These are phyloP conservation scores for Phlegmacium glaucopus DNA, from an alignment of 768 basidiomycete species.

Conservation along the genomic window DNA sequence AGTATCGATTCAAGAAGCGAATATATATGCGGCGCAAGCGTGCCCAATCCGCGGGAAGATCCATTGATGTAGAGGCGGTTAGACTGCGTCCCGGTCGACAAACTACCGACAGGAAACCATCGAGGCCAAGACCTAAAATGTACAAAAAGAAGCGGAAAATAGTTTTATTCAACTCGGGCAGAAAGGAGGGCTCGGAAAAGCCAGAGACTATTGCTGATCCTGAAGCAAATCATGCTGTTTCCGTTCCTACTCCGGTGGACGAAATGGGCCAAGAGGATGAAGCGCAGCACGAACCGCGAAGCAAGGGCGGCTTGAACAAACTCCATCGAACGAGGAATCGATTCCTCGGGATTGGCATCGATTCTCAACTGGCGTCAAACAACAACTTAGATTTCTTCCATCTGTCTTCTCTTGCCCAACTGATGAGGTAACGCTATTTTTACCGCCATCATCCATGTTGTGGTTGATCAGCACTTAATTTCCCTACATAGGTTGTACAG, in stretches of 20 bases:
- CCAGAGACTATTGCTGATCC: background rate
- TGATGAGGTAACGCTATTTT: conserved; percentile 34
- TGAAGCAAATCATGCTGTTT: background rate
- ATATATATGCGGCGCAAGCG: conserved; percentile 73
- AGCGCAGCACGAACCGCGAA: conserved; percentile 5
- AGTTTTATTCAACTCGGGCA: background rate
- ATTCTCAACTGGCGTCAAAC: conserved; percentile 36
- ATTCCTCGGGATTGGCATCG: conserved; percentile 43
- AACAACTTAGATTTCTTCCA: conserved; percentile 50
- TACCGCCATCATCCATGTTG: background rate
- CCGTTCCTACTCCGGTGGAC: background rate
- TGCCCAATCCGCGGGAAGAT: conserved; percentile 41
- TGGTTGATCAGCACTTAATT: background rate
- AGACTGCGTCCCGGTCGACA: conserved; percentile 38
- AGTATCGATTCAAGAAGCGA: conserved; percentile 57
- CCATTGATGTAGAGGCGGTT: conserved; percentile 21
- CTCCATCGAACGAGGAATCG: conserved; percentile 39
- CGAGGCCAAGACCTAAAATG: conserved; percentile 18
- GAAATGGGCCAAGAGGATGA: conserved; percentile 4
- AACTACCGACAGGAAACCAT: conserved; percentile 14
- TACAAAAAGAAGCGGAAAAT: conserved; percentile 13
- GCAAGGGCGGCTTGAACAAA: conserved; percentile 37
- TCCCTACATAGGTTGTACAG: conserved; percentile 16
- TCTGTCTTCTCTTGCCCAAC: conserved; percentile 32
- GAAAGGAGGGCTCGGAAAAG: background rate